Conservation (phyloP, 345 rosid species). For the Noccaea caerulescens region DNA sequence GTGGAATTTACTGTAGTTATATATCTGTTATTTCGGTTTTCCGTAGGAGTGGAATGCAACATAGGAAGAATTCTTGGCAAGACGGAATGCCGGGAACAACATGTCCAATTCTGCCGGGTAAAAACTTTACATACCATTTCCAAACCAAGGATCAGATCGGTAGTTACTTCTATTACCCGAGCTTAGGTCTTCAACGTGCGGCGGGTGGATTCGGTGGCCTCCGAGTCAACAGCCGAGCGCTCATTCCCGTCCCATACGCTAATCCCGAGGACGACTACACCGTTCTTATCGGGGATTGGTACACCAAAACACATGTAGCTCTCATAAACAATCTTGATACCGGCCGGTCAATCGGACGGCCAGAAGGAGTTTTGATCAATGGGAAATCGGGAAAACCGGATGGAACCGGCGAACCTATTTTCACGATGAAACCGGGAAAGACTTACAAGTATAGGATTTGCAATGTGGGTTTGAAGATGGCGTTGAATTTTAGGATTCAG, state of each 20-base stretch:
- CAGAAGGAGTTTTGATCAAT: slow-evolving; percentile 57
- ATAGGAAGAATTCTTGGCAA: slow-evolving; percentile 80
- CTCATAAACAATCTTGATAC: slow-evolving; percentile 47
- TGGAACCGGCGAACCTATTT: slow-evolving; percentile 44
- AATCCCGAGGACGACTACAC: slow-evolving; percentile 79
- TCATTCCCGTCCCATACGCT: slow-evolving; percentile 74
- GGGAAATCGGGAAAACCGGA: slow-evolving; percentile 49
- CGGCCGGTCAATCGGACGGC: slow-evolving; percentile 51
- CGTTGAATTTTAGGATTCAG: slow-evolving; percentile 80
- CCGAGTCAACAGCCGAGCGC: slow-evolving; percentile 67
- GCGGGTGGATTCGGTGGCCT: slow-evolving; percentile 85
- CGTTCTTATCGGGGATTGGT: slow-evolving; percentile 80
- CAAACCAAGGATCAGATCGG: slow-evolving; percentile 90
- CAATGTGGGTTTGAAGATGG: slow-evolving; percentile 68
- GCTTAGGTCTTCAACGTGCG: slow-evolving; percentile 83
- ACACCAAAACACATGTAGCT: slow-evolving; percentile 52
- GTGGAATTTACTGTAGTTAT: too few species aligned
- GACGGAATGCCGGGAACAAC: slow-evolving; percentile 84
- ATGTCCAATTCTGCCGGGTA: slow-evolving; percentile 84
- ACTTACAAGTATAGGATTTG: slow-evolving; percentile 78
- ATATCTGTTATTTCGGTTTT: not conserved
- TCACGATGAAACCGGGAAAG: slow-evolving; percentile 63
- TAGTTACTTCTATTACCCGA: slow-evolving; percentile 79
- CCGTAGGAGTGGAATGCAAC: slow-evolving; percentile 80
- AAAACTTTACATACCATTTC: slow-evolving; percentile 70